These are phyloP conservation scores for Vitellaria paradoxa DNA, from an alignment of 179 eudicot species.

Conservation along the genomic window DNA sequence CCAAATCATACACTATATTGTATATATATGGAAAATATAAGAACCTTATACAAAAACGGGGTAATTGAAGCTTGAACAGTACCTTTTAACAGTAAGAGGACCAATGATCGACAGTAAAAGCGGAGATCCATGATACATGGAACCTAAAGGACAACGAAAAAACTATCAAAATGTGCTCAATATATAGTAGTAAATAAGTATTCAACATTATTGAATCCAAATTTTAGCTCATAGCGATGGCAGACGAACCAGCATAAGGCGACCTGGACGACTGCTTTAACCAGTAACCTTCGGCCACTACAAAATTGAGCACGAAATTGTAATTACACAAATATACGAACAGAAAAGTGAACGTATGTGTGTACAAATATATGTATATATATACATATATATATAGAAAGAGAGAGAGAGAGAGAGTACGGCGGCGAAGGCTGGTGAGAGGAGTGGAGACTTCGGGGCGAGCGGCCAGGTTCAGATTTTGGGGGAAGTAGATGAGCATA, in stretches of 20 bases:
- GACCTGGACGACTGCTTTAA: conserved; percentile 76
- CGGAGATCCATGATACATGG: conserved; percentile 98
- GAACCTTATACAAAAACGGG: background rate
- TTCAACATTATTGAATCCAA: background rate
- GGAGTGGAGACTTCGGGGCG: conserved; percentile 98
- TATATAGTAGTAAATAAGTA: conserved; percentile 3
- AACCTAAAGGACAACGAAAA: conserved; percentile 43
- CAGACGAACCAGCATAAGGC: conserved; percentile 72
- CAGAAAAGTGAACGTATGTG: background rate
- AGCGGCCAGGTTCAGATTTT: conserved; percentile 50
- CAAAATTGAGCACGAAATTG: background rate
- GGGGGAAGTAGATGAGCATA: conserved; percentile 57
- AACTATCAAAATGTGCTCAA: background rate
- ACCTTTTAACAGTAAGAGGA: conserved; percentile 79
- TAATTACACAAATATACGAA: background rate
- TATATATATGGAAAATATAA: background rate
- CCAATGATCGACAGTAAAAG: conserved; percentile 75
- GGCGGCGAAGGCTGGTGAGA: conserved; percentile 86
- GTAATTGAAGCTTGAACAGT: conserved; percentile 11
- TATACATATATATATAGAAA: background rate
- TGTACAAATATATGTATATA: background rate
- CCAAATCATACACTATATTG: background rate
- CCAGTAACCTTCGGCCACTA: conserved; percentile 98
- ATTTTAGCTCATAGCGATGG: background rate
- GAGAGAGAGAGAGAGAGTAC: conserved; percentile 33